Evolutionary conservation across 257 asterid species (phyloP), one percentile per base, ranked within the genome.

Genomic region (Salvia miltiorrhiza): DNA sequence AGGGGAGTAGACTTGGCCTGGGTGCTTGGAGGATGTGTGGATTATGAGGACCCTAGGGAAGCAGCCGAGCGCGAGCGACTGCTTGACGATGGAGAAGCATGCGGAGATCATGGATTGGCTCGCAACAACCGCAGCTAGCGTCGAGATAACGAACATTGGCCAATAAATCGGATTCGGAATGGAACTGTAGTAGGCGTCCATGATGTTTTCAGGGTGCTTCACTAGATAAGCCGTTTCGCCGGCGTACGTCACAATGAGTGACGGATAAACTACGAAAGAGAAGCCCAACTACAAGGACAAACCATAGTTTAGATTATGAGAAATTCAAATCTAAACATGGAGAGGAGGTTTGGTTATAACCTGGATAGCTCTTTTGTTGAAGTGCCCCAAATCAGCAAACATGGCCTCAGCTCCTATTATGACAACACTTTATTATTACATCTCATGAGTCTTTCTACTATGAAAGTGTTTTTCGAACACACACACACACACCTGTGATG

Each of bases 41-140:
- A 81, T 43, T 35, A 87, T 78, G 66, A 48, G 69, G 2, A 90
- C 96, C n/a, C 95, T 70, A 0, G 96, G 95, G 65, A 90, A 90
- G 76, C 90, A 90, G 11, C 87, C 90, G 4, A 90, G 83, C 7
- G 85, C 76, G 5, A 84, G 80, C 1, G 95, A 84, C 30, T 90
- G 96, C 65, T 87, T 90, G 3, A 90, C 78, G 11, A 87, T 85
- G 4, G 96, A 90, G 65, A 89, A 78, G 83, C 84, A 40, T 4
- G 87, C 95, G 3, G 95, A 87, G 47, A 87, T 85, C 95, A 90
- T 88, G 0, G 95, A 85, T 39, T 89, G 96, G 80, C 96, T 89
- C 0, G 93, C 76, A 2, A 89, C 88, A 12, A 81, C 63, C 10
- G 87, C 78, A 45, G 81, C 79, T 53, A 78, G 77, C 11, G 88